phyloP scores from a whole-genome alignment of 257 asterid species.

The Plantago ovata region DNA sequence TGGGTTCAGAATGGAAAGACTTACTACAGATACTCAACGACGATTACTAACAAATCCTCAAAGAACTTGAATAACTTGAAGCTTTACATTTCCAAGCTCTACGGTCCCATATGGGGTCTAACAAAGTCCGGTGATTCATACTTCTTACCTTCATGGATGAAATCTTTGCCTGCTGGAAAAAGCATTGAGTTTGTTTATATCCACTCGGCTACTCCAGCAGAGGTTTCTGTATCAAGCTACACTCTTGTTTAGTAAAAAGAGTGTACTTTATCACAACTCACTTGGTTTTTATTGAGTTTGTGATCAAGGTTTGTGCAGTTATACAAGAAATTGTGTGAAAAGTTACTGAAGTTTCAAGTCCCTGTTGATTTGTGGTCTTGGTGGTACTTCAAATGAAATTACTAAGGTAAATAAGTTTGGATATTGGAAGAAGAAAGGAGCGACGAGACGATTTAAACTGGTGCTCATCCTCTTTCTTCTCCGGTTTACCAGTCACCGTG shows the following conservation, averaged over 20 bases:
- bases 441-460: slow-evolving; percentile 58
- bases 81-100: slow-evolving; percentile 37
- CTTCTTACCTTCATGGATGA: slow-evolving; percentile 38
- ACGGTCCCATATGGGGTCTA: slow-evolving; percentile 64
- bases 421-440: slow-evolving; percentile 71
- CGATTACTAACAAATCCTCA: slow-evolving; percentile 38
- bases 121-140: slow-evolving; percentile 34
- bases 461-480: slow-evolving; percentile 98
- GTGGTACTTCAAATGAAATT: slow-evolving; percentile 32
- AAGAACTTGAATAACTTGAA: slow-evolving; percentile 39
- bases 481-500: slow-evolving; percentile 40
- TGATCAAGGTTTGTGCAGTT: slow-evolving; percentile 25
- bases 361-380: slow-evolving; percentile 45
- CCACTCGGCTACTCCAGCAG: slow-evolving; percentile 41
- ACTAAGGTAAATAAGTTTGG: slow-evolving; percentile 40
- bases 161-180: slow-evolving; percentile 38
- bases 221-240: slow-evolving; percentile 40
- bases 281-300: slow-evolving; percentile 6
- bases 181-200: slow-evolving; percentile 50
- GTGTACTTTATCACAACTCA: slow-evolving; percentile 3
- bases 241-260: slow-evolving; percentile 25
- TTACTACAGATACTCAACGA: slow-evolving; percentile 34
- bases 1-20: slow-evolving; percentile 32
- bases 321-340: slow-evolving; percentile 10
- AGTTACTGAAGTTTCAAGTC: slow-evolving; percentile 27